These are phyloP conservation scores for Russula emetica DNA, from an alignment of 768 basidiomycete species.

Conservation along the genomic window DNA sequence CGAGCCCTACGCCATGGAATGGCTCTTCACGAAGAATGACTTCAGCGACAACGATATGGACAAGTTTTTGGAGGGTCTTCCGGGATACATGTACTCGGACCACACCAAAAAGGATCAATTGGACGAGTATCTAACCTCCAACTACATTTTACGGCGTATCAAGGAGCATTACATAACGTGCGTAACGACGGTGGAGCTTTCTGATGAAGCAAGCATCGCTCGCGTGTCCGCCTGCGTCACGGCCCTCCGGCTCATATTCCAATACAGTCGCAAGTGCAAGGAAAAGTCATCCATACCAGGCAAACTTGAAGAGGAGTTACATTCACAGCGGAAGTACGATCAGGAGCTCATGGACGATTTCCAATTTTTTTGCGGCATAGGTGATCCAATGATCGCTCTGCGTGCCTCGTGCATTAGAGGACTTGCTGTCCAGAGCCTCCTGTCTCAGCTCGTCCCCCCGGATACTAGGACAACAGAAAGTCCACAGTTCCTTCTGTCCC, in stretches of 20 bases:
- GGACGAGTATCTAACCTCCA: not conserved
- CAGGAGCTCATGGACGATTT: not conserved
- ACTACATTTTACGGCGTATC: not conserved
- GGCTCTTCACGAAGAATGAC: constrained; percentile 13
- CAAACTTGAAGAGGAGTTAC: not conserved
- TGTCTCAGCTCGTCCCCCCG: not conserved
- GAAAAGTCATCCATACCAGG: not conserved
- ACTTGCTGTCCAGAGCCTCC: constrained; percentile 9
- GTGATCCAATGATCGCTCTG: not conserved
- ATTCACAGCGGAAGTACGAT: not conserved
- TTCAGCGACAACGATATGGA: constrained; percentile 19
- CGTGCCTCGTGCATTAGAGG: constrained; percentile 11
- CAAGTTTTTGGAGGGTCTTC: constrained; percentile 16
- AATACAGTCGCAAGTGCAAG: not conserved
- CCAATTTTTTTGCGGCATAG: not conserved
- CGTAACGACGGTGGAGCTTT: constrained; percentile 9
- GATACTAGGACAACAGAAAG: not conserved
- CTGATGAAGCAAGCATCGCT: not conserved
- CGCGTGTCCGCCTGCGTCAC: constrained; percentile 13
- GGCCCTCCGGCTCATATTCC: constrained; percentile 7
- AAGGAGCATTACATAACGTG: constrained; percentile 13
- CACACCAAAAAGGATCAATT: not conserved
- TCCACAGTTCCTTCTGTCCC: not conserved
- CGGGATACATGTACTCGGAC: constrained; percentile 10
- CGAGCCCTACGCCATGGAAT: constrained; percentile 9